Evolutionary conservation across 2,329 filamentous ascomycete genomes (phyloP).

Genomic region (Alternaria sp.): DNA sequence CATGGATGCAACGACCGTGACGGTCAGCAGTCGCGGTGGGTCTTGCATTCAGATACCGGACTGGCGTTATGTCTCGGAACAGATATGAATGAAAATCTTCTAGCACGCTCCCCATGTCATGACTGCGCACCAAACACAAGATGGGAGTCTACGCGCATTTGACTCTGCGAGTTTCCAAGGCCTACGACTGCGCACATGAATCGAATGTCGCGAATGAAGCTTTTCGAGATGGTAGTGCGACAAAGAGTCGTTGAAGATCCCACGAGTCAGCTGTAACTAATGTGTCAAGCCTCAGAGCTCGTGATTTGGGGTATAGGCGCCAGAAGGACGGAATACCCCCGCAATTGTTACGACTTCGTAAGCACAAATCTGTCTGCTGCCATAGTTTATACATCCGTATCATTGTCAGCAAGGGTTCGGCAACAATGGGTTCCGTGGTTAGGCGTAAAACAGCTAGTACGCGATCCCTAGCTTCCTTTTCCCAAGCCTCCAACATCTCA

Average conservation of each 20-base stretch:
- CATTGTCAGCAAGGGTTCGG: constrained; percentile 8
- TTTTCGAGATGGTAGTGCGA: not conserved
- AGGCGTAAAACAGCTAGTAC: constrained; percentile 12
- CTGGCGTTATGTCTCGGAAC: constrained; percentile 45
- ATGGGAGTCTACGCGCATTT: not conserved
- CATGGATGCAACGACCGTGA: constrained; percentile 26
- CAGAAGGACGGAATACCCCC: not conserved
- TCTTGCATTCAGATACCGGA: constrained; percentile 43
- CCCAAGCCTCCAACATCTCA: constrained; percentile 8
- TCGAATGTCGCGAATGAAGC: not conserved
- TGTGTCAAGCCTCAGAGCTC: not conserved
- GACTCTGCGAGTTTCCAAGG: not conserved
- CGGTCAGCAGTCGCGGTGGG: constrained; percentile 40
- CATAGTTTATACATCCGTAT: not conserved
- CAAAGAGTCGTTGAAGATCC: not conserved
- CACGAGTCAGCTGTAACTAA: not conserved
- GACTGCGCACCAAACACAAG: not conserved
- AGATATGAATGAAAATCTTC: constrained; percentile 50
- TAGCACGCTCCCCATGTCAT: constrained; percentile 28
- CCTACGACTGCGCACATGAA: not conserved
- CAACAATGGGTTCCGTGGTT: constrained; percentile 7
- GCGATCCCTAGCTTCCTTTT: not conserved
- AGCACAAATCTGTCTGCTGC: not conserved
- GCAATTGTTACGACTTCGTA: not conserved
- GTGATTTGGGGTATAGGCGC: not conserved